phyloP scores from a whole-genome alignment of 345 rosid genomes.

The Ceriops decandra region DNA sequence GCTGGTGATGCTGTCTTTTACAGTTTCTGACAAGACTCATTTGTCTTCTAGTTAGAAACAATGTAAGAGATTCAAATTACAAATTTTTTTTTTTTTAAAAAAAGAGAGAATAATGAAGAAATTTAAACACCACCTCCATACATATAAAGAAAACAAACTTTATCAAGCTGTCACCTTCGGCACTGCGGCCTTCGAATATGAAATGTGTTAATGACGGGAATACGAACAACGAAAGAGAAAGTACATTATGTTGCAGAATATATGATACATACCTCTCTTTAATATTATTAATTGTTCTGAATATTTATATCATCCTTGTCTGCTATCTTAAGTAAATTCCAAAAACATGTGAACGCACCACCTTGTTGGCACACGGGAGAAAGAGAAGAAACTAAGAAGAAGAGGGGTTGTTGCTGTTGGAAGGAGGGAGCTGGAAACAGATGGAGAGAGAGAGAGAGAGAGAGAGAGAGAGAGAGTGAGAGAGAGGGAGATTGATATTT shows the following conservation, averaged over 20 bases:
- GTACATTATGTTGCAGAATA: neutral
- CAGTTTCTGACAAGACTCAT: too few species aligned
- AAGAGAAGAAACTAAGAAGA: neutral
- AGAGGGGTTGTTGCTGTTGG: too few species aligned
- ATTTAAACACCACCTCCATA: too few species aligned
- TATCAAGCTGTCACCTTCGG: too few species aligned
- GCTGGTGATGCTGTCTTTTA: too few species aligned
- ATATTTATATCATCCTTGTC: slow-evolving; percentile 5
- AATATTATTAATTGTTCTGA: slow-evolving; percentile 1
- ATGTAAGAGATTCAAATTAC: too few species aligned
- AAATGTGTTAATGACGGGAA: neutral
- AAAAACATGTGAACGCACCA: slow-evolving; percentile 41
- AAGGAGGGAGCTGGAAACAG: too few species aligned
- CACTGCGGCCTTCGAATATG: too few species aligned
- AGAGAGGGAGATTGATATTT: neutral
- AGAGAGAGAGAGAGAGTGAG: neutral
- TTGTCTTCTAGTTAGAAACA: too few species aligned
- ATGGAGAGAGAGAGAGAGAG: neutral
- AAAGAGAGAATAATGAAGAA: too few species aligned
- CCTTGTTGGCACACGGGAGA: slow-evolving; percentile 26
- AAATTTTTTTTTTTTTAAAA: too few species aligned
- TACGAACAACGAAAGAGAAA: neutral
- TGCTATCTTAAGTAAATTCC: slow-evolving; percentile 37
- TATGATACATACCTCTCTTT: neutral
- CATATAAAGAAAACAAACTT: too few species aligned